A percentile compares a stretch with the other conserved stretches of the same genome.
Evolutionary conservation across 441 rosid species (phyloP).

Genomic region (Syzygium syzygioides): DNA sequence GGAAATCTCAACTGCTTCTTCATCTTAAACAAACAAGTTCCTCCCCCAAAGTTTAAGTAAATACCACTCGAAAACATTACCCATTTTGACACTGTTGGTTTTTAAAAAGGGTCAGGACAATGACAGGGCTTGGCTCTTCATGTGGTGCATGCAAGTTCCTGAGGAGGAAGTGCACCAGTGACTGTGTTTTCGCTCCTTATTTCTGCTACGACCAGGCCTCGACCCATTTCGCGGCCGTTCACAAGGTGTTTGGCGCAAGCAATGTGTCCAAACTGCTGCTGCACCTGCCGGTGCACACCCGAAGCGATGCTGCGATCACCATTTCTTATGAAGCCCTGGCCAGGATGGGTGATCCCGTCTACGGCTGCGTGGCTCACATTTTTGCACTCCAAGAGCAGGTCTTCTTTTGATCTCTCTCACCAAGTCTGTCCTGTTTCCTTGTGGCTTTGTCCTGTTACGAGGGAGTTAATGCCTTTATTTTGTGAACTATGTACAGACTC

Average conservation of each 20-base stretch:
- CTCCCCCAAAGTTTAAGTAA: constrained; percentile 11
- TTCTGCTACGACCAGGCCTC: constrained; percentile 84
- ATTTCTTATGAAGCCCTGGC: constrained; percentile 90
- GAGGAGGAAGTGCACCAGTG: constrained; percentile 77
- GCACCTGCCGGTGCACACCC: constrained; percentile 51
- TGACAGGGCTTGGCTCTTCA: constrained; percentile 83
- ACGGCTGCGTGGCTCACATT: constrained; percentile 86
- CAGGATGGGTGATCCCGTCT: constrained; percentile 71
- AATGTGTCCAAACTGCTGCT: constrained; percentile 79
- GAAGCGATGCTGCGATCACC: constrained; percentile 73
- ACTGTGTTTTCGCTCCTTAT: constrained; percentile 90
- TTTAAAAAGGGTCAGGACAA: constrained; percentile 26
- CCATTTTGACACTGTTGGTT: neutral
- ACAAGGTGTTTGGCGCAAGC: constrained; percentile 93
- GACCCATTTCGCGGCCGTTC: constrained; percentile 82
- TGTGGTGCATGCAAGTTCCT: constrained; percentile 98
- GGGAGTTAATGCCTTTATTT: neutral
- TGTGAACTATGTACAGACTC: neutral
- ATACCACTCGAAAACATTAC: constrained; percentile 9
- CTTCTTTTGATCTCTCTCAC: neutral
- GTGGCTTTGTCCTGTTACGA: neutral
- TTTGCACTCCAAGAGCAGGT: constrained; percentile 95
- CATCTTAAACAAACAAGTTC: constrained; percentile 2
- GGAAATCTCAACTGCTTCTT: constrained; percentile 17
- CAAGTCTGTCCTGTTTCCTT: neutral